A percentile compares a stretch with the other conserved stretches of the same genome.
Evolutionary conservation across 345 rosid species (phyloP).

Genomic region (Mercurialis annua): DNA sequence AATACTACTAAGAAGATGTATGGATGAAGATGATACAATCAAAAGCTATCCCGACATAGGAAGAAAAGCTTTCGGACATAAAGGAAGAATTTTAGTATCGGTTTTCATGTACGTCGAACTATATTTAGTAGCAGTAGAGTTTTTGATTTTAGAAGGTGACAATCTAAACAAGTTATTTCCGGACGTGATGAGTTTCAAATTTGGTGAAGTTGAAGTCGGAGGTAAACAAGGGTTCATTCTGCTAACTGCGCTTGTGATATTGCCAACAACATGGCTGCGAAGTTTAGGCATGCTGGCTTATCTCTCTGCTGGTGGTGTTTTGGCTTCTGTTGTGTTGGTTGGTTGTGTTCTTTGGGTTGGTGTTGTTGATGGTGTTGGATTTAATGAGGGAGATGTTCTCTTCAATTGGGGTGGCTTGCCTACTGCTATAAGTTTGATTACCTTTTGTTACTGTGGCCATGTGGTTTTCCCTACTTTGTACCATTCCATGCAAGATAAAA

Average conservation of each 20-base stretch:
- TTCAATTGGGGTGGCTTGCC: conserved; percentile 50
- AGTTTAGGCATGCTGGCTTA: conserved; percentile 58
- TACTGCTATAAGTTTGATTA: conserved; percentile 46
- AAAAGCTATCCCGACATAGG: conserved; percentile 65
- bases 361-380: conserved; percentile 52
- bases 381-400: conserved; percentile 38
- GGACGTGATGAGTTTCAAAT: conserved; percentile 24
- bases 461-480: conserved; percentile 58
- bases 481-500: conserved; percentile 71
- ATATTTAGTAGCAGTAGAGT: conserved; percentile 61
- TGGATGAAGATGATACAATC: conserved; percentile 40
- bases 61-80: conserved; percentile 48
- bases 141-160: conserved; percentile 65
- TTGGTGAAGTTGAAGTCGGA: conserved; percentile 35
- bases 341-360: conserved; percentile 57
- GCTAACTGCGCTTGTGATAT: conserved; percentile 41
- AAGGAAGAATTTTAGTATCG: conserved; percentile 53
- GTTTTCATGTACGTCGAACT: conserved; percentile 58
- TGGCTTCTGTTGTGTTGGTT: conserved; percentile 49
- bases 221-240: conserved; percentile 58
- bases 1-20: conserved; percentile 48
- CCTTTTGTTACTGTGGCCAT: conserved; percentile 66
- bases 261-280: conserved; percentile 72
- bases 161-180: conserved; percentile 61
- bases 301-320: conserved; percentile 57